Conservation (phyloP, 176 grass and related monocot genomes). For the Elaeis guineensis region DNA sequence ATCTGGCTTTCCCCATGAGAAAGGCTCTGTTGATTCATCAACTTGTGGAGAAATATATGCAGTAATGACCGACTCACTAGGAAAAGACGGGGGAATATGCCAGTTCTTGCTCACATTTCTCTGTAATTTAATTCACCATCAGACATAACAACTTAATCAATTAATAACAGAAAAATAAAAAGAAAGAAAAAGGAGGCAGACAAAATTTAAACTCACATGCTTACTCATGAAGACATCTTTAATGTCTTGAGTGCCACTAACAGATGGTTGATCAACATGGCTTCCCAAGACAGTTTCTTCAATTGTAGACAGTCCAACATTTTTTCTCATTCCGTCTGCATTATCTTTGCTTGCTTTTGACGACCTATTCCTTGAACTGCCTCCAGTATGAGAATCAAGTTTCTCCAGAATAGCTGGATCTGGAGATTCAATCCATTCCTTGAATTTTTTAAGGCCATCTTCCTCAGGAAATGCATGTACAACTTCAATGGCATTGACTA, state of each 20-base stretch:
- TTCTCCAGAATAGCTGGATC: slow-evolving; percentile 78
- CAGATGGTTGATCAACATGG: slow-evolving; percentile 40
- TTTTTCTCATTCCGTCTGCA: slow-evolving; percentile 29
- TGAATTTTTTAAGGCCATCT: slow-evolving; percentile 83
- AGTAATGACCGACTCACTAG: slow-evolving; percentile 61
- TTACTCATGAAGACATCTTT: slow-evolving; percentile 85
- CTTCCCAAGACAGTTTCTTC: slow-evolving; percentile 5
- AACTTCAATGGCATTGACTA: slow-evolving; percentile 99
- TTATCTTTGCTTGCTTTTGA: slow-evolving; percentile 30
- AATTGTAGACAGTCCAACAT: slow-evolving; percentile 12
- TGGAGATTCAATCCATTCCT: slow-evolving; percentile 95
- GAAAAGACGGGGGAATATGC: slow-evolving; percentile 81
- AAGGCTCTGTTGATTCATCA: slow-evolving; percentile 74
- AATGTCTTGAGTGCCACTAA: slow-evolving; percentile 27
- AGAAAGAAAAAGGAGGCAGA: neutral
- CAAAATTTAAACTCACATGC: slow-evolving; percentile 59
- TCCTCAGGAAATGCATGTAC: slow-evolving; percentile 87
- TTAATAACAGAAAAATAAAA: slow-evolving; percentile 1
- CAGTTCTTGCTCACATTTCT: slow-evolving; percentile 98
- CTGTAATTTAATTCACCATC: slow-evolving; percentile 30
- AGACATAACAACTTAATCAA: slow-evolving; percentile 21
- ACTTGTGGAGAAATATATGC: slow-evolving; percentile 79
- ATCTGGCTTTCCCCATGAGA: slow-evolving; percentile 93
- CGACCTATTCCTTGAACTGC: slow-evolving; percentile 41
- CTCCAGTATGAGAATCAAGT: slow-evolving; percentile 36